Conservation (phyloP, 352 stramenopile genomes). For the Phytophthora vignae region DNA sequence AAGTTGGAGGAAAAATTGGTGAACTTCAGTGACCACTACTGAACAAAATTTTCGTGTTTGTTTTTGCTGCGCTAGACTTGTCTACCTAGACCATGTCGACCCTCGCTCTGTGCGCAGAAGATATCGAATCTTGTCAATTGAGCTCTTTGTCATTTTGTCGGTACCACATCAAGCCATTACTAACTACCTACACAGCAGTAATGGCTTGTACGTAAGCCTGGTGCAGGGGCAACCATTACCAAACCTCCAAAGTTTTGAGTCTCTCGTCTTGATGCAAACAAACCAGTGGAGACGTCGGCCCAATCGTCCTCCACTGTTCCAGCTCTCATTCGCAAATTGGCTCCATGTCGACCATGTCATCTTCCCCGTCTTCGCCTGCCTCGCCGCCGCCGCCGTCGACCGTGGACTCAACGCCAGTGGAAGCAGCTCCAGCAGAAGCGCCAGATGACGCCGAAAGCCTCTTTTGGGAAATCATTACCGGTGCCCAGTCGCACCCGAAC, state of each 20-base stretch:
- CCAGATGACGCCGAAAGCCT: conserved; percentile 55
- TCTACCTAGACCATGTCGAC: too few relatives aligned
- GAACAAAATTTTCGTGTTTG: conserved; percentile 21
- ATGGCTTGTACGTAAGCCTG: too few relatives aligned
- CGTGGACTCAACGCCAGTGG: conserved; percentile 28
- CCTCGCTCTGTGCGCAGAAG: too few relatives aligned
- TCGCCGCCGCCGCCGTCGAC: conserved; percentile 18
- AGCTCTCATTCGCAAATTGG: conserved; percentile 36
- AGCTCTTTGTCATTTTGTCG: too few relatives aligned
- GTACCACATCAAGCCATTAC: too few relatives aligned
- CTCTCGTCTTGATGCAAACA: too few relatives aligned
- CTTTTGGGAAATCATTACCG: conserved; percentile 44
- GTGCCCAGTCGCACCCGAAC: conserved; percentile 38
- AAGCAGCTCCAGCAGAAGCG: conserved; percentile 58
- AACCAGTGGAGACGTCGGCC: too few relatives aligned
- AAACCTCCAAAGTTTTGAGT: too few relatives aligned
- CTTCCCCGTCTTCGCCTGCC: conserved; percentile 28
- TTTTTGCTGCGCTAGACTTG: conserved; percentile 12
- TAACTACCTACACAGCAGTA: too few relatives aligned
- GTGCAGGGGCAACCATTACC: too few relatives aligned
- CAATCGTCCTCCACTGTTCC: too few relatives aligned
- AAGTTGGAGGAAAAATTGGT: background rate
- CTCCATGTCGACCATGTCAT: conserved; percentile 63
- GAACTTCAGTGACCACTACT: background rate
- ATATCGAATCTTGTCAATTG: too few relatives aligned